These are phyloP conservation scores for Pistacia vera DNA, from an alignment of 345 rosid species.

Conservation along the genomic window DNA sequence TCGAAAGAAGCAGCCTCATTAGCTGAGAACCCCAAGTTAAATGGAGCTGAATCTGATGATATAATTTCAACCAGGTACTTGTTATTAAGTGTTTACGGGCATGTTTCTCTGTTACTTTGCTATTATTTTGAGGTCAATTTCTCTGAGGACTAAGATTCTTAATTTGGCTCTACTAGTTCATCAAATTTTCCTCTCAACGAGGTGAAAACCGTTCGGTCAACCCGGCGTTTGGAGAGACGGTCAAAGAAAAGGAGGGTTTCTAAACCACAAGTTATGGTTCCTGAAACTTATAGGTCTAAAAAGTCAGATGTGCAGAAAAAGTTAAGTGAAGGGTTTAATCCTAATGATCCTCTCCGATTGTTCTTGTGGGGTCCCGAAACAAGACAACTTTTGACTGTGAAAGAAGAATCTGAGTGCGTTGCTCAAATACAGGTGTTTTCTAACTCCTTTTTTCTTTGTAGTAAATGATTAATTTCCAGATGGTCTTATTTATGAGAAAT, in stretches of 20 bases:
- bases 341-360: conserved; percentile 64
- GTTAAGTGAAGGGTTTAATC: conserved; percentile 47
- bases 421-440: conserved; percentile 65
- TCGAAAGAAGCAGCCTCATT: conserved; percentile 67
- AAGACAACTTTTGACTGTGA: conserved; percentile 66
- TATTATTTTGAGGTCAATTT: conserved; percentile 1
- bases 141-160: conserved; percentile 18
- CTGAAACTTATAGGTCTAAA: conserved; percentile 39
- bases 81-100: conserved; percentile 11
- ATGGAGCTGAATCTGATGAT: conserved; percentile 33
- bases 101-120: conserved; percentile 4
- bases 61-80: conserved; percentile 58
- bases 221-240: conserved; percentile 56
- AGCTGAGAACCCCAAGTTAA: conserved; percentile 35
- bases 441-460: conserved; percentile 9
- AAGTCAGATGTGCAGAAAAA: conserved; percentile 45
- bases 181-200: conserved; percentile 35
- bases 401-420: conserved; percentile 74
- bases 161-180: conserved; percentile 42
- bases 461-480: conserved; percentile 9
- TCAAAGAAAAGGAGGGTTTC: conserved; percentile 55
- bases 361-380: conserved; percentile 87
- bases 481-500: conserved; percentile 23
- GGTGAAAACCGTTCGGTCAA: conserved; percentile 62
- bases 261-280: conserved; percentile 35